These are phyloP conservation scores for Ogataea methanolica DNA, from an alignment of 805 yeast species.

Conservation along the genomic window DNA sequence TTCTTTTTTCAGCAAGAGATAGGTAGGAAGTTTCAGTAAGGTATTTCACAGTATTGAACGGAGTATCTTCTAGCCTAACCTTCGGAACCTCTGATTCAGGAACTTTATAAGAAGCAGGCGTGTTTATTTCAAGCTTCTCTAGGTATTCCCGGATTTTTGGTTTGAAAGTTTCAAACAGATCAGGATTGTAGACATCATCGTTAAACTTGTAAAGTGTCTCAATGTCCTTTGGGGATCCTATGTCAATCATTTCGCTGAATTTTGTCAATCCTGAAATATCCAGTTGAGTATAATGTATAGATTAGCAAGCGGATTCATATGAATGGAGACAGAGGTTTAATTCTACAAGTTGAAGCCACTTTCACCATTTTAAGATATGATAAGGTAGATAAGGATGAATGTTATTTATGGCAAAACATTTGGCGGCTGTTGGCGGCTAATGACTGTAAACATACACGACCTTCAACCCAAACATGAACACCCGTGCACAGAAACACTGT, in stretches of 20 bases:
- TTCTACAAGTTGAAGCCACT: too few species aligned
- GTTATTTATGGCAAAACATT: too few species aligned
- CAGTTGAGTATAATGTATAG: too few species aligned
- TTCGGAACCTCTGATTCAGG: slow-evolving; percentile 30
- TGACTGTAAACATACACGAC: too few species aligned
- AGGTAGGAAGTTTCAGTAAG: slow-evolving; percentile 31
- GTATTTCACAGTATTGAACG: slow-evolving; percentile 34
- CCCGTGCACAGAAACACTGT: too few species aligned
- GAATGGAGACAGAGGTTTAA: too few species aligned
- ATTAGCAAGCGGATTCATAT: too few species aligned
- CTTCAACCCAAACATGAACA: too few species aligned
- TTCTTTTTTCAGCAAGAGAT: slow-evolving; percentile 33
- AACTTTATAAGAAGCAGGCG: slow-evolving; percentile 25
- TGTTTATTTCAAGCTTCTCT: slow-evolving; percentile 23
- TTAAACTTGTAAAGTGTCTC: slow-evolving; percentile 27
- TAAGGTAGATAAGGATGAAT: too few species aligned
- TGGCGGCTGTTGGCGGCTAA: too few species aligned
- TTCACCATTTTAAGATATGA: too few species aligned
- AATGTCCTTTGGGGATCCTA: slow-evolving; percentile 25
- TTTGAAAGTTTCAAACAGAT: slow-evolving; percentile 38
- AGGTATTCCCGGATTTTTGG: slow-evolving; percentile 43
- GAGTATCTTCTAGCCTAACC: slow-evolving; percentile 26
- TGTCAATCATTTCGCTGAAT: slow-evolving; percentile 11
- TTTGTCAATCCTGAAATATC: too few species aligned
- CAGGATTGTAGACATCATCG: slow-evolving; percentile 32